Conservation (phyloP, 164 flowering plant species). For the Litsea cubeba region DNA sequence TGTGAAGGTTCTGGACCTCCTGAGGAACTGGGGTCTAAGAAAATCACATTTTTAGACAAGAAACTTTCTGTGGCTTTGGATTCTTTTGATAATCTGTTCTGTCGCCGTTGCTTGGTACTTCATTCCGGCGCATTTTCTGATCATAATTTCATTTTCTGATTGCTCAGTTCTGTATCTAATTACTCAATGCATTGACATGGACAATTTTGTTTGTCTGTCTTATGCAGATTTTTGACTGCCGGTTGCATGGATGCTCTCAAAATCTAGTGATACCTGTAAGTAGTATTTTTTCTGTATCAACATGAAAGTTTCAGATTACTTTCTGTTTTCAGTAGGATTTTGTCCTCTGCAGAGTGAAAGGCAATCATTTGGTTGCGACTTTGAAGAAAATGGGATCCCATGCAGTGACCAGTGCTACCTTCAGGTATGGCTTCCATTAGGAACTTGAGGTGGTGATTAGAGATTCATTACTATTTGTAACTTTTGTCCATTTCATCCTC, state of each 20-base stretch:
- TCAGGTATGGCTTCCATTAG: slow-evolving; percentile 36
- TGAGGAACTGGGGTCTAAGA: slow-evolving; percentile 24
- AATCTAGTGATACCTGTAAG: slow-evolving; percentile 69
- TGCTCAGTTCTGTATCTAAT: neutral
- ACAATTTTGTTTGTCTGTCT: slow-evolving; percentile 10
- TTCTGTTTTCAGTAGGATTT: neutral
- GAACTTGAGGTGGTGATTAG: slow-evolving; percentile 1
- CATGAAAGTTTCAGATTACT: slow-evolving; percentile 1
- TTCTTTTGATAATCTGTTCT: slow-evolving; percentile 93
- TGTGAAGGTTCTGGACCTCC: slow-evolving; percentile 20
- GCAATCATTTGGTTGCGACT: slow-evolving; percentile 44
- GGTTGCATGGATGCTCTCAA: slow-evolving; percentile 95
- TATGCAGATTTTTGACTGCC: slow-evolving; percentile 87
- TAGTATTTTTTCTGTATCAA: neutral
- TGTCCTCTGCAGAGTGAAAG: slow-evolving; percentile 67
- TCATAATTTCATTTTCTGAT: slow-evolving; percentile 8
- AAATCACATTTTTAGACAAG: slow-evolving; percentile 48
- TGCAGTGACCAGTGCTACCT: slow-evolving; percentile 85
- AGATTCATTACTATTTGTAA: neutral
- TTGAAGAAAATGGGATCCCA: slow-evolving; percentile 70
- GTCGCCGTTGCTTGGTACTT: slow-evolving; percentile 96
- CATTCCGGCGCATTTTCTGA: neutral
- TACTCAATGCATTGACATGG: neutral
- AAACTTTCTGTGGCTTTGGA: slow-evolving; percentile 77
- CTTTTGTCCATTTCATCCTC: neutral